Base-by-base conservation (phyloP, 2,329 filamentous ascomycete genomes). In the Lasiodiplodia theobromae region DNA sequence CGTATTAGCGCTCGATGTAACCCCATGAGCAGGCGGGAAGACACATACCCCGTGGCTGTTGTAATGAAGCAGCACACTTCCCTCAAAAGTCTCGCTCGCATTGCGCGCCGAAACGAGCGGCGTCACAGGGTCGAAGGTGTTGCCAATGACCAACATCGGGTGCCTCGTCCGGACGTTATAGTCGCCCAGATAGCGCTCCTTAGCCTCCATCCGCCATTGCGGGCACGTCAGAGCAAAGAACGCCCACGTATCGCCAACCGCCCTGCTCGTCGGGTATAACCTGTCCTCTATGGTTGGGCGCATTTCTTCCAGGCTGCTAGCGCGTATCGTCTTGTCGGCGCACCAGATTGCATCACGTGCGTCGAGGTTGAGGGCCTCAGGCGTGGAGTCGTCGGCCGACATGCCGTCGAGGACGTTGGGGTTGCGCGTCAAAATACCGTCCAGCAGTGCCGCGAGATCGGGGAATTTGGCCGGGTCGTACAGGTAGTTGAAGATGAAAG, bases 21-120 rank as follows among this genome's bases (percentile, higher is more conserved):
- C 6, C 8, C 3, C 16, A 21, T 21, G 51, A 23, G 34, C 6
- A 31, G 8, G 31, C 18, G 4, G 31, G 31, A 34, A 34, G 3
- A 5, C 16, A 68, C 69, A 69, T 62, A 72, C 71, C 0, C 77
- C 77, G 2, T 73, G 72, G n/a, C 70, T 71, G 68, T 86, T 80
- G 69, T 83, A 82, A 28, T 81, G 74, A 4, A 87, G 74, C 5
- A 86, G 75, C 2, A 73, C 75, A 18, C 80, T 83, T 1, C 81
- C 82, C 0, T 81, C 77, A 70, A 86, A 86, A 1, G 75, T 72
- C 23, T 64, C 71, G 4, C 76, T 74, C 80, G 82, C 82, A 49
- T 77, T 73, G 25, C 71, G 73, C 1, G 83, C 85, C 23, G 53
- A 57, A 11, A 7, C 25, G 14, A 68, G 12, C 25, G 66, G 54